A percentile compares a stretch with the other conserved stretches of the same genome.
phyloP scores from a whole-genome alignment of 306 rosid species.

The Abrus precatorius region DNA sequence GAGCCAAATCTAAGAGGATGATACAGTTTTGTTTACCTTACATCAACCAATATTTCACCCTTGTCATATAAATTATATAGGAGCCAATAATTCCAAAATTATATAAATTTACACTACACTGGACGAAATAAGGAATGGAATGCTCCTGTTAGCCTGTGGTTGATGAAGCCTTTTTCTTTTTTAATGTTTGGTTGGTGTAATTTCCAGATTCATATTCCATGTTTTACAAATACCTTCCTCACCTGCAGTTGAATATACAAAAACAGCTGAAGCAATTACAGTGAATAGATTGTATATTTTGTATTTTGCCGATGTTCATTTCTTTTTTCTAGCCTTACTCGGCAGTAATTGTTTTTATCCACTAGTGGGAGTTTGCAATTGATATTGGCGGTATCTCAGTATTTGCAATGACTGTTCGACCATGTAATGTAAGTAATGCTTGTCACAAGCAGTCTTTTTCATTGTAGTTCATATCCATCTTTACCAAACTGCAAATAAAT shows the following conservation, averaged over 20 bases:
- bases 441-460: not conserved
- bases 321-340: not conserved
- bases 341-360: not conserved
- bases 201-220: slow-evolving; percentile 27
- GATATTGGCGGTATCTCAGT: slow-evolving; percentile 13
- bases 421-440: not conserved
- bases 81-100: slow-evolving; percentile 46
- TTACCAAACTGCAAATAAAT: not conserved
- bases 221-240: slow-evolving; percentile 21
- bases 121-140: slow-evolving; percentile 49
- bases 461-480: slow-evolving; percentile 5
- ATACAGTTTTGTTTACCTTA: slow-evolving; percentile 24
- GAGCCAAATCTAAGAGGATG: slow-evolving; percentile 25
- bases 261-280: slow-evolving; percentile 37
- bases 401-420: not conserved
- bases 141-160: slow-evolving; percentile 26
- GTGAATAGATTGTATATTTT: slow-evolving; percentile 31
- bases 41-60: slow-evolving; percentile 39
- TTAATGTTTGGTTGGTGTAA: slow-evolving; percentile 27
- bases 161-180: not conserved
- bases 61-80: slow-evolving; percentile 51
- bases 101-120: slow-evolving; percentile 41
- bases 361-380: slow-evolving; percentile 10
- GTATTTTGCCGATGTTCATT: not conserved
- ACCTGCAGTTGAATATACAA: slow-evolving; percentile 24